Conservation (phyloP, 2,329 filamentous ascomycete genomes). For the Eurotiales sp. region DNA sequence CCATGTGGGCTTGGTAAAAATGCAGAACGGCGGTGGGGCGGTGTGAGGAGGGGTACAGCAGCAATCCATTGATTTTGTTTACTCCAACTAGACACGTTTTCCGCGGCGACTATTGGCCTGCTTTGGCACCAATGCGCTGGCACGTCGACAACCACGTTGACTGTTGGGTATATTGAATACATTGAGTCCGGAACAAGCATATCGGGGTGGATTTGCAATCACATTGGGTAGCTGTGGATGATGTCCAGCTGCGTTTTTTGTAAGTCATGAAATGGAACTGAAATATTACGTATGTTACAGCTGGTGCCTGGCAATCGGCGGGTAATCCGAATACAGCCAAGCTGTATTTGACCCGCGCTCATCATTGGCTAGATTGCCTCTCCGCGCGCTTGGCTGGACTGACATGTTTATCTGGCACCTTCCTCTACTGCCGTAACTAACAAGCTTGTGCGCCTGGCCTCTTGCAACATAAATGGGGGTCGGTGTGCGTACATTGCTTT, state of each 20-base stretch:
- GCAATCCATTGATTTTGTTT: no score
- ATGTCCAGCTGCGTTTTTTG: background rate
- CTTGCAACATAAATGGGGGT: slow-evolving; percentile 29
- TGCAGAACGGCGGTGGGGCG: slow-evolving; percentile 13
- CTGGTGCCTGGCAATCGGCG: background rate
- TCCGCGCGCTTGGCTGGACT: slow-evolving; percentile 6
- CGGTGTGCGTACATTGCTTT: slow-evolving; percentile 18
- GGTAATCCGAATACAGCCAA: background rate
- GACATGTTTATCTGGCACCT: slow-evolving; percentile 15
- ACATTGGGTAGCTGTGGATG: background rate
- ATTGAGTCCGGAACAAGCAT: no score
- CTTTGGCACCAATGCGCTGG: no score
- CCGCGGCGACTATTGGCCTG: no score
- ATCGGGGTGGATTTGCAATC: no score
- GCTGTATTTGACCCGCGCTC: background rate
- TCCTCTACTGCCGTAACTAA: slow-evolving; percentile 12
- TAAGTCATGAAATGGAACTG: background rate
- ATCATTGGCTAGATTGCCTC: background rate
- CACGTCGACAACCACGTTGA: no score
- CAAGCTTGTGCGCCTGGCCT: slow-evolving; percentile 16
- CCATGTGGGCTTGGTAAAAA: slow-evolving; percentile 10
- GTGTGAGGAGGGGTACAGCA: slow-evolving; percentile 10
- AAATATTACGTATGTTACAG: background rate
- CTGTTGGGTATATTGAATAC: no score
- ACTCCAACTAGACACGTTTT: no score